Conservation (phyloP, 2,329 filamentous ascomycete species). For the Harringtonia aguacate region DNA sequence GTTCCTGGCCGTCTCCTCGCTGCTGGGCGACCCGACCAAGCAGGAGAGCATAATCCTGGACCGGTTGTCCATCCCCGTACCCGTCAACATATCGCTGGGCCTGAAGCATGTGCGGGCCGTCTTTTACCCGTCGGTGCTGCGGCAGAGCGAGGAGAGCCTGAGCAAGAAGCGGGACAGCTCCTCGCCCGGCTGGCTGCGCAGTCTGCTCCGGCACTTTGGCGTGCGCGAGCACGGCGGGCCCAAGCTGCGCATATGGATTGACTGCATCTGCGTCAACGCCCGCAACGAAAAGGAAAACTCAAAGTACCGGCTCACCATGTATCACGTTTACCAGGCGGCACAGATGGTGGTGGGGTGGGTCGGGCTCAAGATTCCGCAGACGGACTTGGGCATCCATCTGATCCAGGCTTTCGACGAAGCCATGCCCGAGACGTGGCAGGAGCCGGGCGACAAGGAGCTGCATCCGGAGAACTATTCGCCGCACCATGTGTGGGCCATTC, state of each 20-base stretch:
- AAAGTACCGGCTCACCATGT: constrained; percentile 1
- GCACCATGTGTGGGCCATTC: neutral
- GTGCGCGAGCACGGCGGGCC: neutral
- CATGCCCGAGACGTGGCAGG: neutral
- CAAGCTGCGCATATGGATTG: constrained; percentile 1
- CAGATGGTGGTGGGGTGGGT: constrained; percentile 2
- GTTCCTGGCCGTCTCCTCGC: neutral
- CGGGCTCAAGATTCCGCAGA: neutral
- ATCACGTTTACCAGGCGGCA: constrained; percentile 1
- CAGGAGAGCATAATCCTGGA: neutral
- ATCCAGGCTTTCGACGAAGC: neutral
- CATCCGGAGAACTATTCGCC: constrained; percentile 1
- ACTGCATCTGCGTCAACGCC: constrained; percentile 1
- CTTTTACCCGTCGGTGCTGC: neutral
- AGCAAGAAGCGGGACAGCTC: neutral
- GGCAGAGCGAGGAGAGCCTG: neutral
- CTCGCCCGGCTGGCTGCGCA: neutral
- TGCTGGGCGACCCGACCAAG: neutral
- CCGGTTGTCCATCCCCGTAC: neutral
- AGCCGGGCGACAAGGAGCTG: neutral
- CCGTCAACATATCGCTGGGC: neutral
- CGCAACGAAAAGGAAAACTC: neutral
- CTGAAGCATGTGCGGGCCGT: neutral
- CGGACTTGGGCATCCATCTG: neutral
- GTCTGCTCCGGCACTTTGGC: neutral